phyloP scores from a whole-genome alignment of 495 filamentous ascomycete species.

The Letharia columbiana region DNA sequence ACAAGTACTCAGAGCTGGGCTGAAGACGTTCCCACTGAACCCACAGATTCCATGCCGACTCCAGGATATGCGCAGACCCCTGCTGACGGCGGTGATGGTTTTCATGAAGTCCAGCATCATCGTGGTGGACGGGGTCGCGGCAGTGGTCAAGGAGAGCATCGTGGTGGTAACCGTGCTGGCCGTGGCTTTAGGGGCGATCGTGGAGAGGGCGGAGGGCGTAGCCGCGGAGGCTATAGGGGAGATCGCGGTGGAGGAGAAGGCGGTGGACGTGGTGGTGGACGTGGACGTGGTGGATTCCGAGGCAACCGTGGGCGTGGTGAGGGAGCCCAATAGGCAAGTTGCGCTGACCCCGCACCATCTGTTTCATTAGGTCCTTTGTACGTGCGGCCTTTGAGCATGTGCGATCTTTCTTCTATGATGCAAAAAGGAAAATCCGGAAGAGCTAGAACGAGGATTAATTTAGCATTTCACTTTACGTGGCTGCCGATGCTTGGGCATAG shows the following conservation, averaged over 20 bases:
- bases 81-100: constrained; percentile 49
- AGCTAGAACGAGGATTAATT: background rate
- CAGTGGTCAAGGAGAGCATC: constrained; percentile 41
- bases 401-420: background rate
- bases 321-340: constrained; percentile 15
- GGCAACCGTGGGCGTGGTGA: constrained; percentile 23
- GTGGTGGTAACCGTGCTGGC: constrained; percentile 50
- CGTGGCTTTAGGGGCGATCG: constrained; percentile 42
- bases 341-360: constrained; percentile 3
- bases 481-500: constrained; percentile 12
- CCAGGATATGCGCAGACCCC: constrained; percentile 32
- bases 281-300: constrained; percentile 22
- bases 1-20: constrained; percentile 55
- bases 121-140: constrained; percentile 41
- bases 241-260: constrained; percentile 52
- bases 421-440: background rate
- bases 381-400: constrained; percentile 1
- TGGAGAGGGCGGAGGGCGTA: constrained; percentile 42
- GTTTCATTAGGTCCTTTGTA: background rate
- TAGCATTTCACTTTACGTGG: constrained; percentile 5
- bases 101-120: constrained; percentile 56
- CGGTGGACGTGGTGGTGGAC: constrained; percentile 18
- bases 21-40: constrained; percentile 48
- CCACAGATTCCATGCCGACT: constrained; percentile 13
- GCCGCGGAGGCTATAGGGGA: constrained; percentile 70